Conservation (phyloP, 2,329 filamentous ascomycete species). For the Cytospora mali region DNA sequence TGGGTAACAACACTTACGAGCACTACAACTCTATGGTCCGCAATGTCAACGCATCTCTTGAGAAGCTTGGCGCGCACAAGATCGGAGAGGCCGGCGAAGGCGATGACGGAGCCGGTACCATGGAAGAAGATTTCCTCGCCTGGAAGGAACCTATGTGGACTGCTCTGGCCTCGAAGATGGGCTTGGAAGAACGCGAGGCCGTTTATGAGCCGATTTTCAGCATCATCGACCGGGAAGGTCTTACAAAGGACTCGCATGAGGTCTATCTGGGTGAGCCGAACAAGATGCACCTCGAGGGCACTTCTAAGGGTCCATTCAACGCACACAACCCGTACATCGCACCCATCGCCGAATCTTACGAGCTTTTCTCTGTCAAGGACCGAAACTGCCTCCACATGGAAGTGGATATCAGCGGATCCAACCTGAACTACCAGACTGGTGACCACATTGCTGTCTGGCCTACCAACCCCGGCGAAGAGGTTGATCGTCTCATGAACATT, state of each 20-base stretch:
- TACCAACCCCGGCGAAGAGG: constrained; percentile 89
- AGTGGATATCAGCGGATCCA: constrained; percentile 85
- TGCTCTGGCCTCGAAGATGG: constrained; percentile 79
- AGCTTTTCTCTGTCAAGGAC: constrained; percentile 86
- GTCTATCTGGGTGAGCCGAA: constrained; percentile 97
- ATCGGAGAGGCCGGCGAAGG: constrained; percentile 92
- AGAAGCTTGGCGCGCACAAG: constrained; percentile 79
- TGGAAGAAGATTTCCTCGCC: constrained; percentile 98
- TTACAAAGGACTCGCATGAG: constrained; percentile 73
- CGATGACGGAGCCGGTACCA: constrained; percentile 96
- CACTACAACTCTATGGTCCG: constrained; percentile 99
- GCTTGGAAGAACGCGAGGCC: constrained; percentile 90
- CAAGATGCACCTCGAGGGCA: constrained; percentile 89
- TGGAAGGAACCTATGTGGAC: constrained; percentile 99
- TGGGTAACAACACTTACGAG: constrained; percentile 99
- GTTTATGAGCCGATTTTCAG: constrained; percentile 93
- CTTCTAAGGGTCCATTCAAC: constrained; percentile 86
- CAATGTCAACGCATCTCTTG: constrained; percentile 79
- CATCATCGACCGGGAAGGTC: constrained; percentile 73
- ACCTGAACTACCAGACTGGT: constrained; percentile 90
- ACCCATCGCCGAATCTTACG: constrained; percentile 85
- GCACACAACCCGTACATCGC: constrained; percentile 97
- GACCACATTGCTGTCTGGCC: constrained; percentile 98
- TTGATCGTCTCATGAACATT: constrained; percentile 83
- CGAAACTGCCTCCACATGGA: constrained; percentile 97